These are phyloP conservation scores for Uronychia setigera DNA, from an alignment of 73 alveolate genomes.

Conservation along the genomic window DNA sequence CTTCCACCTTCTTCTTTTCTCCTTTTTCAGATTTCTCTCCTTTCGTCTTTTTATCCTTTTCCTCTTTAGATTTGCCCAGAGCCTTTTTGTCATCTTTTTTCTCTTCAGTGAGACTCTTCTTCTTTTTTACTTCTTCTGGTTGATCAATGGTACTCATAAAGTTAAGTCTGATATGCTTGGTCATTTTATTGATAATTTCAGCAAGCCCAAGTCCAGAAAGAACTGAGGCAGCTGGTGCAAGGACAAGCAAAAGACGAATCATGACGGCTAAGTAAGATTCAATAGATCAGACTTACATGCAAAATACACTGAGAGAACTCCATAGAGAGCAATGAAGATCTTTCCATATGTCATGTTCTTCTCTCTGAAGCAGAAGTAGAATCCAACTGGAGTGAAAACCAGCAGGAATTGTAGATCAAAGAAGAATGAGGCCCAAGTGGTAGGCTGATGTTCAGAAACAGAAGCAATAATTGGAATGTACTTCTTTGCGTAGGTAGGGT, in stretches of 20 bases:
- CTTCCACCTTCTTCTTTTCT: constrained; percentile 27
- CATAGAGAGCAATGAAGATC: constrained; percentile 86
- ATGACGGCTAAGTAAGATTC: constrained; percentile 49
- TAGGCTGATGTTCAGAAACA: constrained; percentile 79
- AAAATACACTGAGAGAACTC: constrained; percentile 87
- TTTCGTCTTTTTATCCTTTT: constrained; percentile 5
- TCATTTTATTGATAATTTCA: constrained; percentile 59
- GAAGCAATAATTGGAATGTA: constrained; percentile 78
- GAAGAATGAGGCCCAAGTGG: constrained; percentile 71
- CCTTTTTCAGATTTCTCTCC: too few relatives aligned
- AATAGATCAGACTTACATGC: constrained; percentile 65
- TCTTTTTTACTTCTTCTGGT: constrained; percentile 20
- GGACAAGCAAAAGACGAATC: constrained; percentile 84
- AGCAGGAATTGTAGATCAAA: constrained; percentile 68
- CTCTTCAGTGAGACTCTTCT: constrained; percentile 25
- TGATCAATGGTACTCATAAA: neutral
- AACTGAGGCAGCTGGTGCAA: constrained; percentile 87
- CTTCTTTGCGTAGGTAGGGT: constrained; percentile 79
- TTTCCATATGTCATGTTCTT: constrained; percentile 65
- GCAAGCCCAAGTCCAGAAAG: constrained; percentile 83
- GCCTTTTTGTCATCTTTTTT: constrained; percentile 39
- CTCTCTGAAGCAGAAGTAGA: constrained; percentile 59
- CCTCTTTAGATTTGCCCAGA: neutral
- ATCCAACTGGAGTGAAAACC: constrained; percentile 71
- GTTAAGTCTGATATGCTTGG: constrained; percentile 38